A percentile compares a stretch with the other conserved stretches of the same genome.
Evolutionary conservation across 1,284 basidiomycete genomes (phyloP).

Genomic region (Albatrellus sp.): DNA sequence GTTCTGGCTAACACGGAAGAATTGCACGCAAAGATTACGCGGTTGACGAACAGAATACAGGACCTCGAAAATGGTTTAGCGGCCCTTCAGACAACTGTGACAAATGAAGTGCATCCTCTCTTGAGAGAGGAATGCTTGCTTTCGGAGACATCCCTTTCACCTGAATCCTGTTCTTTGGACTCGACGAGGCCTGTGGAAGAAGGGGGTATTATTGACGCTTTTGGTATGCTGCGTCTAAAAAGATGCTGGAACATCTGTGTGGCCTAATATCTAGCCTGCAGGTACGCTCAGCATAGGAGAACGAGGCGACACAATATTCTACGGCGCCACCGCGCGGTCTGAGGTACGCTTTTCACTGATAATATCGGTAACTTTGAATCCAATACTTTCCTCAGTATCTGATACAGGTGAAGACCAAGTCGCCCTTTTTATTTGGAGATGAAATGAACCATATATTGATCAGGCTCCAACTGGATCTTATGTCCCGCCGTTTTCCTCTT

Average conservation of each 20-base stretch:
- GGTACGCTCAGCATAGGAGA: slow-evolving; percentile 48
- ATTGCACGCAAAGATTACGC: slow-evolving; percentile 49
- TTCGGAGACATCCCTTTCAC: slow-evolving; percentile 7
- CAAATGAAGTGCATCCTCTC: slow-evolving; percentile 33
- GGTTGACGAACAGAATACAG: slow-evolving; percentile 37
- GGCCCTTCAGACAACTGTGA: slow-evolving; percentile 32
- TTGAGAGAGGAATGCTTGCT: slow-evolving; percentile 18
- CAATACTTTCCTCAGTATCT: slow-evolving; percentile 28
- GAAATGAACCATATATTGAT: no score
- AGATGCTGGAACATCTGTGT: not conserved
- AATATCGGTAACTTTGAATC: slow-evolving; percentile 1
- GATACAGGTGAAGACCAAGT: slow-evolving; percentile 25
- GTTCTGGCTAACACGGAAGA: slow-evolving; percentile 55
- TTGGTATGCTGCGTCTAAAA: slow-evolving; percentile 26
- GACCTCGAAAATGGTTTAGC: slow-evolving; percentile 46
- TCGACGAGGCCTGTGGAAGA: slow-evolving; percentile 19
- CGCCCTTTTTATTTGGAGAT: not conserved
- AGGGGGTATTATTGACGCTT: slow-evolving; percentile 35
- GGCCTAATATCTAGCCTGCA: slow-evolving; percentile 13
- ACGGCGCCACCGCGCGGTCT: slow-evolving; percentile 49
- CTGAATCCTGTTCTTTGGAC: slow-evolving; percentile 2
- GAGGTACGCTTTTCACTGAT: slow-evolving; percentile 29
- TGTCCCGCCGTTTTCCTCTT: slow-evolving; percentile 2
- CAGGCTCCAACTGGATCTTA: no score
- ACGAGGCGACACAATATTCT: slow-evolving; percentile 41